Base-by-base conservation (phyloP, 768 basidiomycete genomes). In the Neoboletus brunneissimus region DNA sequence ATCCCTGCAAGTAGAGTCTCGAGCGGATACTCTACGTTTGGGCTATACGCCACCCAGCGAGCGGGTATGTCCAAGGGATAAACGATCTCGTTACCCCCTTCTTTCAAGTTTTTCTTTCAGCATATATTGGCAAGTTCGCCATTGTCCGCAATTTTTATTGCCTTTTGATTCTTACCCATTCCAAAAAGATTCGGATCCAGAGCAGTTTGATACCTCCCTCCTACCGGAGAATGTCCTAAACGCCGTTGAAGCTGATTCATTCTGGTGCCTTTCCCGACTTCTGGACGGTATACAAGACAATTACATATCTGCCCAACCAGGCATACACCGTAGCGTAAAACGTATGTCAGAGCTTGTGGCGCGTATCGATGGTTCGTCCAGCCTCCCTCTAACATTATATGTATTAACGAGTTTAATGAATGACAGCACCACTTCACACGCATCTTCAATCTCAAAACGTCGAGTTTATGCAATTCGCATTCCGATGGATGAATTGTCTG, bases 381-480 rank as follows among this genome's bases (percentile, higher is more conserved):
- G 6, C 42, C n/a, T 20, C 4, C 4, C 32, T n/a, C 11, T 27
- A 23, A 44, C 7, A 13, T 23, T 18, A 18, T n/a, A 25, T 8
- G 15, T 22, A 45, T 38, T 51, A 11, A 60, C 32, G 18, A 29
- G 6, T 35, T 29, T 34, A 29, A 50, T 45, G 9, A 50, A 55
- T 32, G 16, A 55, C 37, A 96, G 93, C 88, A 20, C 92, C 94
- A 2, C 81, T 99, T n/a, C 81, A 87, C 5, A 76, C 83, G 8
- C 97, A 99, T 73, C 80, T 99, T 50, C 87, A 88, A 59, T 76
- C 86, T 12, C 89, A 99, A 73, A 91, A 90, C 65, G 94, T 99
- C 63, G 95, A 98, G 76, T 99, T 97, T 68, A 97, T 99, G 88
- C 97, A 99, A 70, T 99, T 99, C 65, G 96, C 97, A 38, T 99